Evolutionary conservation across 108 stramenopile genomes (phyloP), one percentile per base, ranked within the genome.

Genomic region (Aureococcus anophagefferens): DNA sequence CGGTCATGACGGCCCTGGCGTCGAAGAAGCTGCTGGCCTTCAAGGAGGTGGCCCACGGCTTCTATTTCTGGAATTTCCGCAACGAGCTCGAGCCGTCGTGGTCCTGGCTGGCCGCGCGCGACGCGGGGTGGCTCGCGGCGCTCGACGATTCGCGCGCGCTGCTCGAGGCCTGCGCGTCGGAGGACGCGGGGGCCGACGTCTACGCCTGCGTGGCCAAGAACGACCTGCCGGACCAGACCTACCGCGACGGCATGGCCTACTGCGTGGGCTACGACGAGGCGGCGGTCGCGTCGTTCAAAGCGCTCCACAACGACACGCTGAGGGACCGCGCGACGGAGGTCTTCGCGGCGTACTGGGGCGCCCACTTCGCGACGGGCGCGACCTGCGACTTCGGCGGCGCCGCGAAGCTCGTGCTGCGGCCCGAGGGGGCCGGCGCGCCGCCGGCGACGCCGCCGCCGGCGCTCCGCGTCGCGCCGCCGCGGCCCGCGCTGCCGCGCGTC

Each of bases 31-130:
- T 93, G 33, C 77, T 85, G 65, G 87, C 92, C 33, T 95, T 94
- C 72, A 81, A 86, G 4, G 79, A 80, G 14, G 75, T 89, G 70
- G 91, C 89, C 0, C 93, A 95, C 70, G 94, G 94, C 17, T 88
- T 85, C 70, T 83, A 82, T 76, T 95, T 93, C 70, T 93, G 92
- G 94, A 96, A 94, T 74, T 96, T 93, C 76, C 81, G 89, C 40
- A 95, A 92, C 0, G 94, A 95, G 74, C 67, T 94, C 28, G 90
- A 93, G 66, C 87, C 88, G 13, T 77, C 81, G 32, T 93, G 92
- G 92, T 86, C 87, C n/a, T 90, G 89, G 69, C 84, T 89, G 83
- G 40, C 72, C 34, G 92, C 90, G 0, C 64, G 88, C 67, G 84
- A 91, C 31, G 46, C 80, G 29, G 91, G 91, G 33, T 90, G 89